Percentiles rank a stretch among this genome's conserved stretches.
Conservation (phyloP, 1,284 basidiomycete species). For the Ustilago hordei region DNA sequence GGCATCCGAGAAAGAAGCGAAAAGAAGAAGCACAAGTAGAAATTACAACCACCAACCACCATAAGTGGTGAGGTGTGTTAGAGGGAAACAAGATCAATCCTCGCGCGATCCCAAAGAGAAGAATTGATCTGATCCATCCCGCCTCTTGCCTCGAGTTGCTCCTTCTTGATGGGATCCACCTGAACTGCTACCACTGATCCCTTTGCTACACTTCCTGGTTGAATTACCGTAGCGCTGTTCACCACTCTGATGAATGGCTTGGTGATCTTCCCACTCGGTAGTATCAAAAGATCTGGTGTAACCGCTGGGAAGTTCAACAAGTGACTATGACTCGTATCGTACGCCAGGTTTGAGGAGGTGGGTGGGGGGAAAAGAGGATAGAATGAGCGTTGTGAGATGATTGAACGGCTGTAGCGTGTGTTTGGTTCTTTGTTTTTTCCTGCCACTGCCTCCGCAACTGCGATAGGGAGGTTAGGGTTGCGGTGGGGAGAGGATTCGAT, state of each 20-base stretch:
- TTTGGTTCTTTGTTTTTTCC: slow-evolving; percentile 49
- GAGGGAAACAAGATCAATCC: slow-evolving; percentile 50
- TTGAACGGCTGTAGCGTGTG: slow-evolving; percentile 73
- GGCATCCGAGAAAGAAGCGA: too few species aligned
- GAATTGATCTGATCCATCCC: slow-evolving; percentile 18
- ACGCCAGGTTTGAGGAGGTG: slow-evolving; percentile 72
- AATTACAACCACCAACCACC: too few species aligned
- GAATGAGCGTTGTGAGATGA: slow-evolving; percentile 90
- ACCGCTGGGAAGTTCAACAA: slow-evolving; percentile 56
- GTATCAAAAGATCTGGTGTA: slow-evolving; percentile 83
- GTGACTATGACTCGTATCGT: slow-evolving; percentile 60
- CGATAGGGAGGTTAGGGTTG: too few species aligned
- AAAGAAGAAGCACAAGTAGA: neutral
- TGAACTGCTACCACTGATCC: slow-evolving; percentile 28
- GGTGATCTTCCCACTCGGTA: slow-evolving; percentile 75
- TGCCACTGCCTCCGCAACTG: slow-evolving; percentile 62
- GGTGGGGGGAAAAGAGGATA: slow-evolving; percentile 95
- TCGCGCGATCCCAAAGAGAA: slow-evolving; percentile 35
- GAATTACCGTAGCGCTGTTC: slow-evolving; percentile 77
- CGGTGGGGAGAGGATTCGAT: slow-evolving; percentile 70
- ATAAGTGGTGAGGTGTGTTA: neutral
- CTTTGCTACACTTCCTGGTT: slow-evolving; percentile 72
- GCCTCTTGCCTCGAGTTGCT: neutral
- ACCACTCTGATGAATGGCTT: slow-evolving; percentile 73
- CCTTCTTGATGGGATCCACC: slow-evolving; percentile 20